Conservation (phyloP, 306 rosid species). For the Chamaecrista fasciculata region DNA sequence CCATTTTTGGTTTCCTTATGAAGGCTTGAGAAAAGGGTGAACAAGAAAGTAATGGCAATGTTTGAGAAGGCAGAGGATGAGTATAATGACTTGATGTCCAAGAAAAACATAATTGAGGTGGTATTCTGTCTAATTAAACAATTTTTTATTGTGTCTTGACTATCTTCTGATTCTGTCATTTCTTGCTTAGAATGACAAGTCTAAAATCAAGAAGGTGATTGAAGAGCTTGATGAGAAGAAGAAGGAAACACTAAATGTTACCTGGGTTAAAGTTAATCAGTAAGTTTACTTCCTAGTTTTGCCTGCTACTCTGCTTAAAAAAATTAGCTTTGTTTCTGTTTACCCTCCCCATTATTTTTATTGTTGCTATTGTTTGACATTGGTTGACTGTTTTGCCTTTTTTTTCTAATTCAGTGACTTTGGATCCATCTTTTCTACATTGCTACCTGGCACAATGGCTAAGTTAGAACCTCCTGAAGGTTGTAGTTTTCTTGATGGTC, state of each 20-base stretch:
- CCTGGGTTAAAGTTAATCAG: slow-evolving; percentile 93
- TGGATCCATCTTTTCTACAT: slow-evolving; percentile 92
- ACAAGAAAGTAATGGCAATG: slow-evolving; percentile 99
- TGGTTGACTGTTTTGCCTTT: slow-evolving; percentile 11
- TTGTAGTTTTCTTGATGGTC: slow-evolving; percentile 88
- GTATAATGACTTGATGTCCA: slow-evolving; percentile 86
- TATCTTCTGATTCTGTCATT: slow-evolving; percentile 35
- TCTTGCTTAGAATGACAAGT: slow-evolving; percentile 75
- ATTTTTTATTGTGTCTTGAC: slow-evolving; percentile 16
- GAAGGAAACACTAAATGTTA: slow-evolving; percentile 87
- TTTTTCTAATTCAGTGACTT: slow-evolving; percentile 63
- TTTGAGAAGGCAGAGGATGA: slow-evolving; percentile 99
- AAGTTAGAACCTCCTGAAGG: slow-evolving; percentile 98
- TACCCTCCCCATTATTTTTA: not conserved
- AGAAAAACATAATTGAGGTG: slow-evolving; percentile 97
- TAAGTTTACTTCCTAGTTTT: slow-evolving; percentile 34
- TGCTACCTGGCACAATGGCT: slow-evolving; percentile 92
- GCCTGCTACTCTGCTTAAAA: not conserved
- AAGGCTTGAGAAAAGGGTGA: slow-evolving; percentile 99
- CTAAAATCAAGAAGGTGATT: slow-evolving; percentile 93
- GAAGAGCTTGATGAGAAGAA: slow-evolving; percentile 98
- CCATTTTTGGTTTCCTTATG: slow-evolving; percentile 26
- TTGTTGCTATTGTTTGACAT: slow-evolving; percentile 12
- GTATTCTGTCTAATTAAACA: slow-evolving; percentile 22
- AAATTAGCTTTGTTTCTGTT: slow-evolving; percentile 25